Percentiles rank a stretch among this genome's conserved stretches.
Evolutionary conservation across 2,329 filamentous ascomycete genomes (phyloP).

Genomic region (Monosporascus sp.): DNA sequence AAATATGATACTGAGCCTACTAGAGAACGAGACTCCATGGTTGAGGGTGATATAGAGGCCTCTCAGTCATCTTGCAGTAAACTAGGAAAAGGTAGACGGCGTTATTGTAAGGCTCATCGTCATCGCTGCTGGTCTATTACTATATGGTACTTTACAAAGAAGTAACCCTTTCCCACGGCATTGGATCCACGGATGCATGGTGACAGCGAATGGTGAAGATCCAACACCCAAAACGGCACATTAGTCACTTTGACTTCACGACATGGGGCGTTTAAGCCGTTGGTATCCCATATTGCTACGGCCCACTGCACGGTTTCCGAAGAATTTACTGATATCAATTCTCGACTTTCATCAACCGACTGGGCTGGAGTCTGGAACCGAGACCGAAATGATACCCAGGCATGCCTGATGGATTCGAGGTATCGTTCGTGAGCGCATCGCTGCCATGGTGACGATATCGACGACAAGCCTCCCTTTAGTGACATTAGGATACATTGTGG

Average conservation of each 20-base stretch:
- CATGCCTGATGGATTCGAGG: not conserved
- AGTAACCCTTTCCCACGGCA: too few species aligned
- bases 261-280: conserved; percentile 11
- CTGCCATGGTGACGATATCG: too few species aligned
- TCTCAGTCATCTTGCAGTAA: too few species aligned
- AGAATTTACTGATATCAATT: not conserved
- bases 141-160: too few species aligned
- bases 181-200: not conserved
- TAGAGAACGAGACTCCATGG: not conserved
- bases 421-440: too few species aligned
- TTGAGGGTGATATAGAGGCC: too few species aligned
- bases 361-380: not conserved
- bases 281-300: conserved; percentile 14
- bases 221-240: not conserved
- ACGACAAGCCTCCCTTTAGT: too few species aligned
- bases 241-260: not conserved
- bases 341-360: not conserved
- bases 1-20: not conserved
- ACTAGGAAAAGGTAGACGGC: too few species aligned
- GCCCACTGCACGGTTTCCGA: conserved; percentile 7
- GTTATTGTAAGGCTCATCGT: too few species aligned
- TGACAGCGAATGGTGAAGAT: not conserved
- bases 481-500: too few species aligned
- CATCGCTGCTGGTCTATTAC: too few species aligned
- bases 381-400: not conserved